Base-by-base conservation (phyloP, 768 basidiomycete genomes). In the Terana coerulea region DNA sequence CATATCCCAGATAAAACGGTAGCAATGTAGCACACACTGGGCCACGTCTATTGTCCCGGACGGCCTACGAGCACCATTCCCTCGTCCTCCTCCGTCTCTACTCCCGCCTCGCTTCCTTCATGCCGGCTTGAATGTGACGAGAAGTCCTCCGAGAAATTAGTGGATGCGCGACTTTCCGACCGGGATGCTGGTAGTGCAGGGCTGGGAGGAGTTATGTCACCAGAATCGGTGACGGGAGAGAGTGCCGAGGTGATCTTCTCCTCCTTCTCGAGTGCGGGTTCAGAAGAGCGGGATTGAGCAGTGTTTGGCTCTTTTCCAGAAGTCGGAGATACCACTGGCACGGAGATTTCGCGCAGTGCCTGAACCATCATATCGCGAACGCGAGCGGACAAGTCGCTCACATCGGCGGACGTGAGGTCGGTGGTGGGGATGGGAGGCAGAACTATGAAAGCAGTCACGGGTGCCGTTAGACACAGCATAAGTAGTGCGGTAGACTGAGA, bases 391-490 rank as follows among this genome's bases (percentile, higher is more conserved):
- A 99, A 81, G 3, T 75, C 74, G 19, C 75, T 67, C 31, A 91
- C 84, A 62, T 98, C 94, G 8, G 76, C 78, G 1, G 75, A 62
- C 3, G 84, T 85, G 42, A 94, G 67, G 2, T 84, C 87, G 12
- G 73, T 67, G 1, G 97, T 98, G 10, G 81, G 68, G 42, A 95
- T 79, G 0, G 95, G 92, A 14, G 93, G 89, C n/a, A 99, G 80
- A 43, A 98, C 97, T 98, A 62, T 31, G 47, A 30, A 25, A 15
- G 19, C 26, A 9, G 9, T 12, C 1, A 8, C 25, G 28, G 41
- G 17, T 24, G 4, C 7, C 31, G 29, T 12, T 28, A 26, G 21
- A 42, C 40, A 12, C 10, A 9, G 21, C 10, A 42, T 17, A 22
- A 34, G 17, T 17, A 47, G 26, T 42, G 2, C 7, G n/a, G 33